Base-by-base conservation (phyloP, 2,329 filamentous ascomycete genomes). In the Pseudogymnoascus sp. region DNA sequence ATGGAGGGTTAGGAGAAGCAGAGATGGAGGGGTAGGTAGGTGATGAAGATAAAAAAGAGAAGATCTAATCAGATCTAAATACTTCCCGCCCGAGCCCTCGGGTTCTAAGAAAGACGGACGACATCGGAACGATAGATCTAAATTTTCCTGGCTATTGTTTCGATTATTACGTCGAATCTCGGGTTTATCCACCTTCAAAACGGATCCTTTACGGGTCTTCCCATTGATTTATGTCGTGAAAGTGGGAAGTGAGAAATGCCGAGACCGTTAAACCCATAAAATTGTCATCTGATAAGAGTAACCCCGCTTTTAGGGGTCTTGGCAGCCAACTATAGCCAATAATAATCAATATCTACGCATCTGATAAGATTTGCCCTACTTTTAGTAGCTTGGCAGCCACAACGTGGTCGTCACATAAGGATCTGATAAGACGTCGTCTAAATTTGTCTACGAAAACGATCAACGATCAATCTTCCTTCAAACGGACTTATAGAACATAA, bases 21-120 rank as follows among this genome's bases (percentile, higher is more conserved):
- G 31, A 33, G 31, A 37, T 37, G 35, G 35, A 37, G 35, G 35
- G 35, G 35, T 37, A 28, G 49, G 16, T 37, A n/a, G 49, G 16
- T 55, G 11, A 55, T 9, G n/a, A 28, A 28, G 7, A 31, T 52
- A 9, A 11, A 31, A 31, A 4, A 52, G 12, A 16, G 45, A 52
- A 52, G 25, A 52, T 52, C 45, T 52, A 28, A 52, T 52, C 45
- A 52, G 45, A 52, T 52, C 23, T n/a, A 7, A 52, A 33, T 33
- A 33, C 31, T 33, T 4, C 31, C 31, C 28, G 28, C 28, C 28
- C 28, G 9, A 31, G 28, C 8, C 11, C 49, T 18, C n/a, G 49
- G 28, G n/a, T 9, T 28, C 31, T 31, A 12, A 2, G 25, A 33
- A 55, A 12, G 43, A 11, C 43, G n/a, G 43, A 49, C 41, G 41